Evolutionary conservation across 306 rosid genomes (phyloP).

Genomic region (Vigna hirtella): DNA sequence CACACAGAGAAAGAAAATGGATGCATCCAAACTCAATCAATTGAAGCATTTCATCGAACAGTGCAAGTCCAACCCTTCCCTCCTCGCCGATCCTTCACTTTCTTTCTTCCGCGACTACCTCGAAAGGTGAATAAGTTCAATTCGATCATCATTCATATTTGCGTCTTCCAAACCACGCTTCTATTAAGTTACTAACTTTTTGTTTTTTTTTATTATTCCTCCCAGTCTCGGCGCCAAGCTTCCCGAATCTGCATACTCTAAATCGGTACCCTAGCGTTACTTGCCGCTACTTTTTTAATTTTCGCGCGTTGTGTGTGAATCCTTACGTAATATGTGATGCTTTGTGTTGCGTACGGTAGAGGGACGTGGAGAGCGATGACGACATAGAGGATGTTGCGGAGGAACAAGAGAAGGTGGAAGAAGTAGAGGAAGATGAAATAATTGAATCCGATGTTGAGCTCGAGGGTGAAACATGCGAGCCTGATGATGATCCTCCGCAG

Average conservation of each 20-base stretch:
- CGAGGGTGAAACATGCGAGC: constrained; percentile 82
- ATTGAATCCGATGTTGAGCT: constrained; percentile 86
- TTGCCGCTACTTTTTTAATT: not conserved
- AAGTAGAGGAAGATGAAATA: constrained; percentile 78
- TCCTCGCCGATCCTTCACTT: constrained; percentile 80
- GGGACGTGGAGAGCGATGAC: constrained; percentile 75
- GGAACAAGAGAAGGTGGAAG: constrained; percentile 54
- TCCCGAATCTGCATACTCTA: constrained; percentile 60
- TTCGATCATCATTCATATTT: not conserved
- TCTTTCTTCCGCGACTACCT: constrained; percentile 93
- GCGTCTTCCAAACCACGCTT: not conserved
- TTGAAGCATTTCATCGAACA: constrained; percentile 78
- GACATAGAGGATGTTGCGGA: constrained; percentile 57
- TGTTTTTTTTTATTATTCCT: not conserved
- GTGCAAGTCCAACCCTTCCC: constrained; percentile 79
- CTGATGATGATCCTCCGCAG: constrained; percentile 86
- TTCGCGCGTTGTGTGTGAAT: not conserved
- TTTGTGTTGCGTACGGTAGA: constrained; percentile 43
- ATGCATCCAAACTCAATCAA: constrained; percentile 65
- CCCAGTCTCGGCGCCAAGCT: constrained; percentile 76
- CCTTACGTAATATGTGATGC: not conserved
- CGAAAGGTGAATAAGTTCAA: constrained; percentile 60
- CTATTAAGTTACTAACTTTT: not conserved
- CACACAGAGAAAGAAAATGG: constrained; percentile 51
- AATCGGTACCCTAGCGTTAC: constrained; percentile 59